Base-by-base conservation (phyloP, 805 yeast species). In the Hanseniaspora singularis region DNA sequence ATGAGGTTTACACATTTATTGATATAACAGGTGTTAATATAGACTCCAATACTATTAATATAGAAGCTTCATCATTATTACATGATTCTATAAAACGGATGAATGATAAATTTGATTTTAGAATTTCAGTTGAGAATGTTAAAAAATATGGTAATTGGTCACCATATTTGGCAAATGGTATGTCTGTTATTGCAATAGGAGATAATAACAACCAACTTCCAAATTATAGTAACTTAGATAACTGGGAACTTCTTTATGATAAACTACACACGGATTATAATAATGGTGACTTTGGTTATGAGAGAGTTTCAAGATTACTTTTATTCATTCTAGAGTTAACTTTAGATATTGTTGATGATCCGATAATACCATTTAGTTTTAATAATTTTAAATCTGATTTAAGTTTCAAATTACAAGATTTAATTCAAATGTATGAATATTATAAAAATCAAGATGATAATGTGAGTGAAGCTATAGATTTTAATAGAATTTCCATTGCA, bases 311-410 rank as follows among this genome's bases (percentile, higher is more conserved):
- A 8, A 71, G 75, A 15, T 55, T 86, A 51, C 72, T 77, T 3
- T 72, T 77, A 46, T 57, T 81, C 19, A 55, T 81, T 1, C 67
- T 82, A 3, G 65, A 70, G 38, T 51, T 79, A 3, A 62, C 72
- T 0, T 56, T 86, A n/a, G 69, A 73, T 39, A 56, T 81, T n/a
- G 73, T 78, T 0, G 95, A 87, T 54, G 72, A 71, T 33, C 94
- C 96, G 1, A 60, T 85, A 33, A 66, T 88, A 15, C 95, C 95
- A 2, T 81, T 71, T 53, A 74, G 78, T 57, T 60, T 83, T 30
- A 60, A 58, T 3, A 64, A 65, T 5, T 69, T 75, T 50, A 72
- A 74, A 6, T 57, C 64, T 1, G 63, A 63, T 8, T 52, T 83
- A 50, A 65, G 64, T 18, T 56, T 61, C 1, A 72, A 72, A 51